phyloP scores from a whole-genome alignment of 208 protist species.

The Leishmania martiniquensis region DNA sequence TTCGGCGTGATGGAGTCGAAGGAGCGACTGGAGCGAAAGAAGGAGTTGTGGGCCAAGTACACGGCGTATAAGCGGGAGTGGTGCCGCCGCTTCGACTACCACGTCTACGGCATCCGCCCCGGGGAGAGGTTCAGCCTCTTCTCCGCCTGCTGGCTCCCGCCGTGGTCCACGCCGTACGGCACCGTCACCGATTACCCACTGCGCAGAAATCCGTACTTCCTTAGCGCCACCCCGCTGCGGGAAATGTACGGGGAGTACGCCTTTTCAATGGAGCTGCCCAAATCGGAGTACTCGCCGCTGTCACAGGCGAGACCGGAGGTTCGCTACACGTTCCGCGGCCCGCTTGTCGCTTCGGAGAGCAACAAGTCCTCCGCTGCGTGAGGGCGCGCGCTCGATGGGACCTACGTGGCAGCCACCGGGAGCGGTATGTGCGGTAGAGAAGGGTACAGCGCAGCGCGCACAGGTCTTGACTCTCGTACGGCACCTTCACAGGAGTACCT shows the following conservation, averaged over 20 bases:
- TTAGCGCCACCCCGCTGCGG: slow-evolving; percentile 75
- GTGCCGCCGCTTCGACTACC: slow-evolving; percentile 91
- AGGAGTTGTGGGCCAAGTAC: slow-evolving; percentile 84
- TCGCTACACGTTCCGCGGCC: slow-evolving; percentile 79
- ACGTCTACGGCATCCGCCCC: slow-evolving; percentile 89
- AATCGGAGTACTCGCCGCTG: slow-evolving; percentile 61
- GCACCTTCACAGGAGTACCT: neutral
- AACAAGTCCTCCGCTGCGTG: neutral
- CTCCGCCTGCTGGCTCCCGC: slow-evolving; percentile 81
- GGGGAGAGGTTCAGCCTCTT: slow-evolving; percentile 84
- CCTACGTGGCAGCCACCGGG: no score
- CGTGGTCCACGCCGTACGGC: slow-evolving; percentile 61
- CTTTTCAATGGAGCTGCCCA: slow-evolving; percentile 52
- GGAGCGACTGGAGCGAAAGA: slow-evolving; percentile 78
- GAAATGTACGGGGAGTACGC: slow-evolving; percentile 60
- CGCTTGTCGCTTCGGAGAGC: slow-evolving; percentile 29
- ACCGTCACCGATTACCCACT: slow-evolving; percentile 81
- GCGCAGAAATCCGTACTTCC: slow-evolving; percentile 92
- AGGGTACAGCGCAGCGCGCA: no score
- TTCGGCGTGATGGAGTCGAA: slow-evolving; percentile 87
- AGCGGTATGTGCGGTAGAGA: neutral
- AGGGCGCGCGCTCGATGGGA: neutral
- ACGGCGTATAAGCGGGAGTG: slow-evolving; percentile 90
- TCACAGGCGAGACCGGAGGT: slow-evolving; percentile 73
- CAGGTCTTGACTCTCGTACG: no score